Percentiles rank a stretch among this genome's conserved stretches.
Conservation (phyloP, 768 basidiomycete genomes). For the Lactifluus rugatus region DNA sequence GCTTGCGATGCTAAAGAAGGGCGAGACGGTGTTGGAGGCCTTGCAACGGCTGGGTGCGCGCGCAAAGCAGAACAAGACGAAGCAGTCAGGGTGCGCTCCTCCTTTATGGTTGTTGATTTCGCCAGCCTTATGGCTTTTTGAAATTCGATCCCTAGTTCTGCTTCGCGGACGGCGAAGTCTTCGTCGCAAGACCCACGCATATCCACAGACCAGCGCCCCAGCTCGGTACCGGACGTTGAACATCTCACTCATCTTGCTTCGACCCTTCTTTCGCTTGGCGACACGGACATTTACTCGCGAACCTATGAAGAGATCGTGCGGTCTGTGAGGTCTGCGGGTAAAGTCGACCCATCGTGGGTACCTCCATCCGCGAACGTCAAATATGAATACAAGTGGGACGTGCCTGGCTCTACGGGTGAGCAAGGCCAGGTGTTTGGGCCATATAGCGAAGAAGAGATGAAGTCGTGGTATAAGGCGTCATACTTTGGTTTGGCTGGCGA, state of each 20-base stretch:
- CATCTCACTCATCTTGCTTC: conserved; percentile 78
- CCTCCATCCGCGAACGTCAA: conserved; percentile 67
- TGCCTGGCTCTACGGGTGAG: conserved; percentile 37
- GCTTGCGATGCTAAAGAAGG: conserved; percentile 68
- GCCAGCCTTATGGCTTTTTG: not conserved
- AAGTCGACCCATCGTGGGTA: conserved; percentile 57
- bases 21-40: conserved; percentile 86
- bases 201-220: conserved; percentile 9
- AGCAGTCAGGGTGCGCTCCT: conserved; percentile 19
- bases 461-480: conserved; percentile 64
- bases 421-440: conserved; percentile 61
- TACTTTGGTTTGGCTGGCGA: conserved; percentile 77
- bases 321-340: conserved; percentile 59
- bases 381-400: conserved; percentile 78
- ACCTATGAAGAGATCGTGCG: conserved; percentile 82
- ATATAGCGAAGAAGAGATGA: conserved; percentile 71
- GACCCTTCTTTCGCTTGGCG: conserved; percentile 78
- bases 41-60: conserved; percentile 72
- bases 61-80: conserved; percentile 40
- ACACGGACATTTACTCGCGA: conserved; percentile 76
- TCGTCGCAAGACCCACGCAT: not conserved
- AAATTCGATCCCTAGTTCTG: not conserved
- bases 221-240: conserved; percentile 52
- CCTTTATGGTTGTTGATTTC: not conserved
- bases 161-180: conserved; percentile 5